Evolutionary conservation across 768 basidiomycete species (phyloP).

Genomic region (Suillus subalutaceus): DNA sequence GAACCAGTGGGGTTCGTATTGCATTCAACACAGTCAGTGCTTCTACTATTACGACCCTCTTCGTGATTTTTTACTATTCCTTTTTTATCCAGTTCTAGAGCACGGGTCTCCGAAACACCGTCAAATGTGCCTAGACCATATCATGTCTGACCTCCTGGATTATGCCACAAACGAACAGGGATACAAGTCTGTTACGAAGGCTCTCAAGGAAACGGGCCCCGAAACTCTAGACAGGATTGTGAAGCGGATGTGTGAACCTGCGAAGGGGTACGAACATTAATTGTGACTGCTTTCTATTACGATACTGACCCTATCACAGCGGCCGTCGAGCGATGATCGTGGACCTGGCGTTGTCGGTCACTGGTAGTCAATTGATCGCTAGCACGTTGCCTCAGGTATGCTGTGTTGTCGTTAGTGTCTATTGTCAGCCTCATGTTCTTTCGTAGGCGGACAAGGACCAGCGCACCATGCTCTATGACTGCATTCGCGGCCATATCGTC

Average conservation of each 20-base stretch:
- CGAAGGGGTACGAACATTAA: slow-evolving; percentile 59
- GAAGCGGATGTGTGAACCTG: slow-evolving; percentile 83
- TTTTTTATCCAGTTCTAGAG: slow-evolving; percentile 62
- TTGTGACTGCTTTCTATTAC: background rate
- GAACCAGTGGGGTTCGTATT: slow-evolving; percentile 90
- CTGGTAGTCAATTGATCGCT: slow-evolving; percentile 85
- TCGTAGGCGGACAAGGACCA: slow-evolving; percentile 84
- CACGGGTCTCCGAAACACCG: slow-evolving; percentile 80
- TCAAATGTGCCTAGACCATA: slow-evolving; percentile 75
- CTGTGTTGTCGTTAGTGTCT: slow-evolving; percentile 5
- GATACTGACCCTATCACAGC: slow-evolving; percentile 36
- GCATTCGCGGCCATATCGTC: slow-evolving; percentile 85
- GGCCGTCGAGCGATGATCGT: slow-evolving; percentile 85
- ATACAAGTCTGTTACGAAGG: slow-evolving; percentile 85
- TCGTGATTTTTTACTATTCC: slow-evolving; percentile 9
- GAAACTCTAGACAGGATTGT: slow-evolving; percentile 76
- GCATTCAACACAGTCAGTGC: slow-evolving; percentile 78
- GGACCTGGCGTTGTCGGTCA: slow-evolving; percentile 80
- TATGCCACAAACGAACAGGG: slow-evolving; percentile 85
- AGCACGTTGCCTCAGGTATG: slow-evolving; percentile 76
- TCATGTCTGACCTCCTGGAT: slow-evolving; percentile 75
- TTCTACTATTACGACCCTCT: slow-evolving; percentile 1
- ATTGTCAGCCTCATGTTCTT: slow-evolving; percentile 15
- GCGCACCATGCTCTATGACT: slow-evolving; percentile 78
- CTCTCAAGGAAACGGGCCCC: slow-evolving; percentile 81